phyloP scores from a whole-genome alignment of 2,329 filamentous ascomycete species.

The Fusarium luffae region DNA sequence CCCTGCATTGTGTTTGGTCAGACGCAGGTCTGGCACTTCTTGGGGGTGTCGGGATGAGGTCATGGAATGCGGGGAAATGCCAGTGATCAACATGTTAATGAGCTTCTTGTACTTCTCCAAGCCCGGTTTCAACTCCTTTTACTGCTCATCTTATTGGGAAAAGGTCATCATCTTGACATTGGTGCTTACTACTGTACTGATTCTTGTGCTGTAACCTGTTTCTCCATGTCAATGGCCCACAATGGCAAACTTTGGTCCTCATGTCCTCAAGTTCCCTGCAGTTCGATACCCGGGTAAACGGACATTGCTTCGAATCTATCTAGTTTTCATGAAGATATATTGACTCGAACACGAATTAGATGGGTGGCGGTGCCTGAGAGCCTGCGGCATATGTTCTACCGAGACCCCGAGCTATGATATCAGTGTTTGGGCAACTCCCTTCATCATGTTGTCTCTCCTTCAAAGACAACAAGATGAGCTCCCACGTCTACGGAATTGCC shows the following conservation, averaged over 20 bases:
- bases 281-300: not conserved
- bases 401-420: conserved; percentile 25
- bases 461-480: conserved; percentile 21
- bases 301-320: not conserved
- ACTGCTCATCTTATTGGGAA: conserved; percentile 13
- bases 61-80: conserved; percentile 51
- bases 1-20: conserved; percentile 38
- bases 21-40: conserved; percentile 40
- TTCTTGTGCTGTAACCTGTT: conserved; percentile 8
- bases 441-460: conserved; percentile 14
- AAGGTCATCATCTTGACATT: conserved; percentile 9
- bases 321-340: not conserved
- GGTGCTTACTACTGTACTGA: conserved; percentile 2
- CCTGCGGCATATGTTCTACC: conserved; percentile 13
- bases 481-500: conserved; percentile 25
- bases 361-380: not conserved
- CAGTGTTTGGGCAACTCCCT: conserved; percentile 4
- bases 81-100: conserved; percentile 33
- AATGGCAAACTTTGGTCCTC: not conserved
- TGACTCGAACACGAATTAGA: not conserved
- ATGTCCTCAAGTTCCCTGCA: not conserved
- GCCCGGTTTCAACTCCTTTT: conserved; percentile 16
- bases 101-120: conserved; percentile 9
- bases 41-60: conserved; percentile 48
- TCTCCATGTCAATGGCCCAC: conserved; percentile 14